Percentiles rank a stretch among this genome's conserved stretches.
Evolutionary conservation across 2,329 filamentous ascomycete species (phyloP).

Genomic region (Zasmidium citrigriseum): DNA sequence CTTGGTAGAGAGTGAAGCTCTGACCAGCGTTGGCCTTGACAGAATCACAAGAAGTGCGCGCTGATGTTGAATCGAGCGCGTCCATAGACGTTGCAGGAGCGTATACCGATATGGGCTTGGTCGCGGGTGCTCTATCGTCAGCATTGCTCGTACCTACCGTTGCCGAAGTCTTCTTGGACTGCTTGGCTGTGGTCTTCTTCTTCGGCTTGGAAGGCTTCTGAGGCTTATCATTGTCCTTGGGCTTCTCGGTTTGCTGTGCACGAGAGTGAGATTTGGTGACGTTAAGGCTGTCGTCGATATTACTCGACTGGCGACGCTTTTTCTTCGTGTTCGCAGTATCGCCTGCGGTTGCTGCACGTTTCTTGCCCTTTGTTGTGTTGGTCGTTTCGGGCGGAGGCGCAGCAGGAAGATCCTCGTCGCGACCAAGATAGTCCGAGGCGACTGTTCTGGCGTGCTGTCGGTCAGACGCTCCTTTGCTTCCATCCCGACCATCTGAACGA

Average conservation of each 20-base stretch:
- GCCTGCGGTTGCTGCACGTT: conserved; percentile 9
- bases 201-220: background rate
- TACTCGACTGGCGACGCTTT: conserved; percentile 21
- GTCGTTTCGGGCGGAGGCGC: conserved; percentile 6
- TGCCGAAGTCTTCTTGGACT: background rate
- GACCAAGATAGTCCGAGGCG: conserved; percentile 18
- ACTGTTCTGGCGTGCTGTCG: conserved; percentile 3
- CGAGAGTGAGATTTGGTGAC: conserved; percentile 10
- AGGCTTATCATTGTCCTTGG: background rate
- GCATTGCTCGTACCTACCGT: conserved; percentile 2
- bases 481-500: background rate
- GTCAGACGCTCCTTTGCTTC: background rate
- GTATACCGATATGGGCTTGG: conserved; percentile 15
- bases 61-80: conserved; percentile 22
- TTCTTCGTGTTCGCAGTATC: background rate
- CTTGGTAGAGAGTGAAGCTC: conserved; percentile 17
- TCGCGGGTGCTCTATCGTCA: background rate
- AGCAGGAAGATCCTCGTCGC: conserved; percentile 6
- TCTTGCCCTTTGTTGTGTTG: conserved; percentile 19
- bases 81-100: conserved; percentile 23
- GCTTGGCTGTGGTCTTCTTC: conserved; percentile 12
- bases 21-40: conserved; percentile 15
- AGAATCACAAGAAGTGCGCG: conserved; percentile 17
- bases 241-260: background rate
- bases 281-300: conserved; percentile 12